A percentile compares a stretch with the other conserved stretches of the same genome.
Conservation (phyloP, 1,139 yeast genomes). For the Citeromyces hawaiiensis region DNA sequence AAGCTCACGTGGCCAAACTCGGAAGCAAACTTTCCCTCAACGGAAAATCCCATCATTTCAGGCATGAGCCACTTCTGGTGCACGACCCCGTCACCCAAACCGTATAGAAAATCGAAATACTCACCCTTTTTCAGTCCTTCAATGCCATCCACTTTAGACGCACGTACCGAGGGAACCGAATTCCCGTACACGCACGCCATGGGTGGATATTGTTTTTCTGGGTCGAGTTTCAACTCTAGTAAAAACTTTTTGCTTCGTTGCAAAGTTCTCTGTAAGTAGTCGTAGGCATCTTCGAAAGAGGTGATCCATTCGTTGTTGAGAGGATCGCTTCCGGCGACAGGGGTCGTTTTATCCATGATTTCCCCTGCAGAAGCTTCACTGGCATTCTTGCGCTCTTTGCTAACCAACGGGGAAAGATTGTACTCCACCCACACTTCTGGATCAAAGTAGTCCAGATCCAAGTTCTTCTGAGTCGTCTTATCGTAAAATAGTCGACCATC, state of each 20-base stretch:
- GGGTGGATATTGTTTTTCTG: conserved; percentile 56
- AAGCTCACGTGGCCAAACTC: conserved; percentile 68
- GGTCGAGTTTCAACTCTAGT: conserved; percentile 40
- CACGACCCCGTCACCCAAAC: conserved; percentile 90
- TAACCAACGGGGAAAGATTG: too few relatives aligned
- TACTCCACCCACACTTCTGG: too few relatives aligned
- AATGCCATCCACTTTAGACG: conserved; percentile 48
- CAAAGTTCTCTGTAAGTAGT: conserved; percentile 51
- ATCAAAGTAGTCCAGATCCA: too few relatives aligned
- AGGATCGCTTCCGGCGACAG: conserved; percentile 6
- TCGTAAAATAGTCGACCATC: too few relatives aligned
- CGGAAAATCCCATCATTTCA: conserved; percentile 50
- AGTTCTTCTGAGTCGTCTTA: too few relatives aligned
- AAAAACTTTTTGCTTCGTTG: conserved; percentile 45
- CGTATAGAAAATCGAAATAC: conserved; percentile 66
- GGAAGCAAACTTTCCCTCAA: conserved; percentile 56
- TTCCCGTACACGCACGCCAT: conserved; percentile 72
- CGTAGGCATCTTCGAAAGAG: conserved; percentile 48
- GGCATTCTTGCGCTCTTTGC: too few relatives aligned
- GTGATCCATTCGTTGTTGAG: conserved; percentile 3
- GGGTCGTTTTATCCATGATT: too few relatives aligned
- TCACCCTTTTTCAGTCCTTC: conserved; percentile 59
- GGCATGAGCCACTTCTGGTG: conserved; percentile 80
- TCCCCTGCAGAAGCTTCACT: too few relatives aligned
- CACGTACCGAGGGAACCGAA: conserved; percentile 73